Evolutionary conservation across 2,329 filamentous ascomycete species (phyloP).

Genomic region (Dactylellina cionopaga): DNA sequence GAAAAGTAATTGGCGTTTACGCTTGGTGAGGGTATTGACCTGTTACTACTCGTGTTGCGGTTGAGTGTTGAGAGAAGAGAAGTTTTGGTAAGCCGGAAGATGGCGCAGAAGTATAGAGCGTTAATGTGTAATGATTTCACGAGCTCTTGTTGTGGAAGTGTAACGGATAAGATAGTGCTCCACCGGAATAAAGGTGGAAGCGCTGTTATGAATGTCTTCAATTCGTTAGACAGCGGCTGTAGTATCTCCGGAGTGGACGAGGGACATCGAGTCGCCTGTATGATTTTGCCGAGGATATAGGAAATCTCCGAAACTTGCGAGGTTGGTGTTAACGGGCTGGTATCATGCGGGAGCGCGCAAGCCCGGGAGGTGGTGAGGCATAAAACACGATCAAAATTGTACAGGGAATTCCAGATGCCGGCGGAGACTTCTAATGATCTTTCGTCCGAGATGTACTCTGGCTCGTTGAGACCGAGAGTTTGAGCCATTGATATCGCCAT

Average conservation of each 20-base stretch:
- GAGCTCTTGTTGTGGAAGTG: slow-evolving; percentile 23
- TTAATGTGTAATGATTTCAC: slow-evolving; percentile 41
- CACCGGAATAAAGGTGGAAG: slow-evolving; percentile 18
- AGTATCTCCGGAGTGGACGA: slow-evolving; percentile 29
- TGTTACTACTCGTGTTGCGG: slow-evolving; percentile 6
- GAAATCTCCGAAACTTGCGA: slow-evolving; percentile 22
- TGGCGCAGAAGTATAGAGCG: slow-evolving; percentile 41
- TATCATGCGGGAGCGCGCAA: slow-evolving; percentile 20
- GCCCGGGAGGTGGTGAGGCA: slow-evolving; percentile 26
- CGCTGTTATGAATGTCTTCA: slow-evolving; percentile 34
- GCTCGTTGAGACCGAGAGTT: slow-evolving; percentile 38
- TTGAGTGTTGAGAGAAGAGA: slow-evolving; percentile 25
- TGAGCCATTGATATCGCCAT: slow-evolving; percentile 48
- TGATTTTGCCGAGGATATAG: slow-evolving; percentile 33
- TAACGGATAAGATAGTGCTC: slow-evolving; percentile 34
- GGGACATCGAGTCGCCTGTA: slow-evolving; percentile 25
- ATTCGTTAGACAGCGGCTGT: slow-evolving; percentile 40
- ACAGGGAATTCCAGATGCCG: slow-evolving; percentile 45
- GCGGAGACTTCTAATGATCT: slow-evolving; percentile 6
- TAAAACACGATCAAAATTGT: slow-evolving; percentile 37
- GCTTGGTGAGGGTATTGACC: not conserved
- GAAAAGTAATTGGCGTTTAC: not conserved
- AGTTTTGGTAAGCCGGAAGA: slow-evolving; percentile 33
- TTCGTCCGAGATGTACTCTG: not conserved
- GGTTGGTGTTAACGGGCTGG: slow-evolving; percentile 3